Percentiles rank a stretch among this genome's conserved stretches.
Evolutionary conservation across 177 flowering plant species (phyloP).

Genomic region (Vitis hybrid): DNA sequence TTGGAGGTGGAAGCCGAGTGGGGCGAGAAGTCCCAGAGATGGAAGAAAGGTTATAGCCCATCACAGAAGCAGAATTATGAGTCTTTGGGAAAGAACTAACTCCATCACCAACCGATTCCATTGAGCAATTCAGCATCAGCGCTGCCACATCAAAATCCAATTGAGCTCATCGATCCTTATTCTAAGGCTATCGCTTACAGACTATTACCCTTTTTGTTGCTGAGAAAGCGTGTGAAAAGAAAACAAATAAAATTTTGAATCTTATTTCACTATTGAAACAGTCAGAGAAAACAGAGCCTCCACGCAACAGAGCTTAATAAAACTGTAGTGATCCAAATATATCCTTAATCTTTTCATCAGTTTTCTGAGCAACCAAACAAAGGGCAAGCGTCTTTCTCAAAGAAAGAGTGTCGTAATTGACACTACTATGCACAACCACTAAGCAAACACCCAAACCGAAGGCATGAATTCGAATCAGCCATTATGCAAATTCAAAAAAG

Average conservation of each 20-base stretch:
- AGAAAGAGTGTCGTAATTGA: too few species aligned
- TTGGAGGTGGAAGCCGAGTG: constrained; percentile 26
- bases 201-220: neutral
- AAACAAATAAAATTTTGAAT: too few species aligned
- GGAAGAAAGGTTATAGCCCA: constrained; percentile 22
- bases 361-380: too few species aligned
- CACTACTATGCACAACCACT: too few species aligned
- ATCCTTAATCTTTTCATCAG: too few species aligned
- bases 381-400: too few species aligned
- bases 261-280: too few species aligned
- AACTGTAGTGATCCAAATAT: too few species aligned
- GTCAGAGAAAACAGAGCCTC: too few species aligned
- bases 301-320: too few species aligned
- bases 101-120: constrained; percentile 44
- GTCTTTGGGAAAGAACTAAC: constrained; percentile 30
- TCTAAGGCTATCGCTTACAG: constrained; percentile 15
- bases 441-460: neutral
- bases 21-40: constrained; percentile 24
- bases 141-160: constrained; percentile 20
- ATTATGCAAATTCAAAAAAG: constrained; percentile 13
- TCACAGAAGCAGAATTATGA: constrained; percentile 21
- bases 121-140: constrained; percentile 13
- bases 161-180: constrained; percentile 12
- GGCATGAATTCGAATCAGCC: neutral
- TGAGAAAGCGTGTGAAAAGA: too few species aligned